Base-by-base conservation (phyloP, 2,329 filamentous ascomycete genomes). In the Metarhizium guizhouense region DNA sequence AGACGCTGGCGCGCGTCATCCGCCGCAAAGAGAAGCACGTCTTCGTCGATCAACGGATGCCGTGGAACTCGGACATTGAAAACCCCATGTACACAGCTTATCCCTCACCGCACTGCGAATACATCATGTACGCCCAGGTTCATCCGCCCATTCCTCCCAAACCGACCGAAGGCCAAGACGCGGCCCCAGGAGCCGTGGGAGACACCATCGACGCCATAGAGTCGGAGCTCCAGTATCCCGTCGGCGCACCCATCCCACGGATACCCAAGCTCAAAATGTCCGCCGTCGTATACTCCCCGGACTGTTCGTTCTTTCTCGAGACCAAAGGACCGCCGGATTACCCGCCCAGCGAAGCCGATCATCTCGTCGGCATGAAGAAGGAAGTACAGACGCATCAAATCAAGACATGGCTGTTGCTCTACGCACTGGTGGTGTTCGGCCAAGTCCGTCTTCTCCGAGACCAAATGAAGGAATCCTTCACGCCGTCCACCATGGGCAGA, bases 121-220 rank as follows among this genome's bases (percentile, higher is more conserved):
- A 90, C 65, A 75, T 99, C 52, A 74, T 95, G 54, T 97, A 92
- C 69, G 75, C 93, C 34, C 94, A 97, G 67, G 78, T 93, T 45
- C 79, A 87, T 59, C 82, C 83, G 2, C 70, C 80, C 3, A 70
- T 76, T 50, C 68, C 69, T 13, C 63, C 68, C 8, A 65, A 68
- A 20, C 59, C 75, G 25, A 64, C 68, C 54, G 64, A 70, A 25
- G 59, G 58, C 57, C n/a, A 10, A 36, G n/a, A 40, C 16, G n/a
- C 56, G 51, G 64, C 69, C 68, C 68, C 47, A 66, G 68, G 38
- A 60, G 63, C 42, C 14, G 61, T 72, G 53, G 62, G 65, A 51
- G 69, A 71, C 49, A 64, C 78, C 40, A 76, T 85, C 36, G 66
- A 73, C 32, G 74, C 78, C 49, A 78, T 87, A 56, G 85, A 88